Base-by-base conservation (phyloP, 306 rosid species). In the Vigna trinervia region DNA sequence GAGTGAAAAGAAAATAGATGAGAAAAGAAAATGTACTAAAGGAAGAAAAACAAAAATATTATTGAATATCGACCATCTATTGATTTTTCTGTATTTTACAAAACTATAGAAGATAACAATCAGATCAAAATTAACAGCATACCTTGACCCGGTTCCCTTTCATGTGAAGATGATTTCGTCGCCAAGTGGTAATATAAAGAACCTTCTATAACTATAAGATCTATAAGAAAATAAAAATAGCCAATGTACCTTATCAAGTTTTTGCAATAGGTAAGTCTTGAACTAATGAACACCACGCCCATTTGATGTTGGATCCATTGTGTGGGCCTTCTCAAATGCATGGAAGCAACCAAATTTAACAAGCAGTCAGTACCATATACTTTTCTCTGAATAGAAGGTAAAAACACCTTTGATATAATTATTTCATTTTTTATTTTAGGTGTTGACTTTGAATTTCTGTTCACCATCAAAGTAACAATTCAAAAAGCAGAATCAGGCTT, bases 201-300 rank as follows among this genome's bases (percentile, higher is more conserved):
- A 68, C 78, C 39, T 71, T 77, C 54, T 67, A 45, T 8, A 20
- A 53, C 41, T 54, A 36, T 30, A 78, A n/a, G 26, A 43, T 64
- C 28, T 30, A 58, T 53, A 80, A 59, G 53, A 78, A 80, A 74
- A 28, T 20, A 75, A 76, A 78, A 32, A 39, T 68, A 79, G 47
- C 7, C 36, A 64, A 74, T 60, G 39, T 79, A 95, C 99, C 95
- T 1, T 86, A 83, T 96, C 91, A 28, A 96, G 98, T 86, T 75
- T 86, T 83, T 89, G 93, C 88, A 96, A 76, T 34, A 96, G 85
- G 78, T 77, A 90, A 0, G 99, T 96, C 86, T 96, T 96, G 85
- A 96, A 96, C 74, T 96, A 97, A 4, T 96, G 97, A 85, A 96
- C 99, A 82, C 97, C 93, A 13, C 99, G 98, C 62, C 96, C 97